phyloP scores from a whole-genome alignment of 176 grass and related monocot species.

The Triticum urartu region DNA sequence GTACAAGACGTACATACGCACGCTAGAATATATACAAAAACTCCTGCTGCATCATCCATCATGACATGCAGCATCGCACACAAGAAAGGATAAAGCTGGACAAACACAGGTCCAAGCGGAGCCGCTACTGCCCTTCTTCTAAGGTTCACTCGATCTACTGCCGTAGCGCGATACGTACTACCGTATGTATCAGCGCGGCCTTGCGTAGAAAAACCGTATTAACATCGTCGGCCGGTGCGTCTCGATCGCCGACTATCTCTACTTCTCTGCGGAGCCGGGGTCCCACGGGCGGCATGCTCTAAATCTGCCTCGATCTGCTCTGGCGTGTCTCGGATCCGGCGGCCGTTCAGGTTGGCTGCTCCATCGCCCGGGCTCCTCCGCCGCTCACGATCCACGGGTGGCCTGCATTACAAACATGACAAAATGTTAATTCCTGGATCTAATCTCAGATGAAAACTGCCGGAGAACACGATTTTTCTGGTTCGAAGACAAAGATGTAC shows the following conservation, averaged over 20 bases:
- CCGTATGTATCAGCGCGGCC: background rate
- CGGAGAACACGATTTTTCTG: background rate
- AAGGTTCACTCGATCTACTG: background rate
- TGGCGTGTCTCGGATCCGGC: background rate
- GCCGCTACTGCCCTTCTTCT: background rate
- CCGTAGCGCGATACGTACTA: background rate
- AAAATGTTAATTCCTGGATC: background rate
- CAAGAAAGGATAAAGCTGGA: background rate
- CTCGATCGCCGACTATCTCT: background rate
- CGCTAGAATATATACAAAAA: constrained; percentile 26
- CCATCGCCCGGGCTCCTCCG: constrained; percentile 34
- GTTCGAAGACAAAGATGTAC: background rate
- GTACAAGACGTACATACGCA: constrained; percentile 14
- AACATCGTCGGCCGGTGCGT: background rate
- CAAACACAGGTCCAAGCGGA: background rate
- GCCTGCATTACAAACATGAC: constrained; percentile 42
- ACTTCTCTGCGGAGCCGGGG: constrained; percentile 3
- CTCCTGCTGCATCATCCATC: background rate
- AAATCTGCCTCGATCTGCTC: background rate
- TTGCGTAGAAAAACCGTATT: background rate
- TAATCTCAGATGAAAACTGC: background rate
- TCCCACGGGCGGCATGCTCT: background rate
- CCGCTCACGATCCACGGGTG: constrained; percentile 81
- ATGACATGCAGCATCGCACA: background rate
- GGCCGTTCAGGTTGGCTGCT: constrained; percentile 20